These are phyloP conservation scores for Copromyces sp. DNA, from an alignment of 495 filamentous ascomycete genomes.

Conservation along the genomic window DNA sequence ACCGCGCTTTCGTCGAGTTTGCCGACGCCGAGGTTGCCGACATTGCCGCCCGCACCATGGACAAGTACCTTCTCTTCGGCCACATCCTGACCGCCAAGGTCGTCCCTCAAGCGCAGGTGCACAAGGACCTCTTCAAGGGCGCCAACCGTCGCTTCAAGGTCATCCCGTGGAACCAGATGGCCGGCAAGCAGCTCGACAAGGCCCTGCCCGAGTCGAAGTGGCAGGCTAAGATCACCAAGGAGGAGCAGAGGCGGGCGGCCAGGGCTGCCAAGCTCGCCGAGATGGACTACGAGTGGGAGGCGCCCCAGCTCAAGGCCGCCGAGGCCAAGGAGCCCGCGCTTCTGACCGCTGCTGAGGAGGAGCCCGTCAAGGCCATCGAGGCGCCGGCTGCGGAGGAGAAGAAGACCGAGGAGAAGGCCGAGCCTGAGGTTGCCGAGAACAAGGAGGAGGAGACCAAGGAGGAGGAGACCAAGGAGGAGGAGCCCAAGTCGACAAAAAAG, in stretches of 20 bases:
- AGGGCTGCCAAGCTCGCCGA: conserved; percentile 67
- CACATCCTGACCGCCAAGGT: conserved; percentile 81
- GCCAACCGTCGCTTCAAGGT: conserved; percentile 81
- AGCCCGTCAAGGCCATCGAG: conserved; percentile 21
- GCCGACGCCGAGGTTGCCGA: conserved; percentile 64
- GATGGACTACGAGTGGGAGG: conserved; percentile 76
- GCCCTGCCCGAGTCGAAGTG: conserved; percentile 60
- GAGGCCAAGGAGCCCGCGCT: conserved; percentile 26
- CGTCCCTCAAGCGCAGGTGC: conserved; percentile 64
- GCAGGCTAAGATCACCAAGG: conserved; percentile 58
- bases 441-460: conserved; percentile 6
- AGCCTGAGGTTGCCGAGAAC: neutral
- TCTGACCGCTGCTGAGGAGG: conserved; percentile 28
- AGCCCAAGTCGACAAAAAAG: conserved; percentile 9
- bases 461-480: conserved; percentile 7
- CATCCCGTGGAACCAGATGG: conserved; percentile 75
- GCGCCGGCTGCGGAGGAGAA: conserved; percentile 8
- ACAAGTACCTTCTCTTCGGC: conserved; percentile 92
- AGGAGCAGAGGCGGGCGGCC: conserved; percentile 53
- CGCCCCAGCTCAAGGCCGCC: conserved; percentile 60
- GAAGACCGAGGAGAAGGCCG: conserved; percentile 6
- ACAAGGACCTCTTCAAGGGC: conserved; percentile 74
- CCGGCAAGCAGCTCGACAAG: conserved; percentile 59
- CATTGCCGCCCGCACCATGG: conserved; percentile 88
- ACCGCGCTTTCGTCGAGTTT: conserved; percentile 93